Evolutionary conservation across 805 yeast species (phyloP), one percentile per base, ranked within the genome.

Genomic region (Candida xyloterini): DNA sequence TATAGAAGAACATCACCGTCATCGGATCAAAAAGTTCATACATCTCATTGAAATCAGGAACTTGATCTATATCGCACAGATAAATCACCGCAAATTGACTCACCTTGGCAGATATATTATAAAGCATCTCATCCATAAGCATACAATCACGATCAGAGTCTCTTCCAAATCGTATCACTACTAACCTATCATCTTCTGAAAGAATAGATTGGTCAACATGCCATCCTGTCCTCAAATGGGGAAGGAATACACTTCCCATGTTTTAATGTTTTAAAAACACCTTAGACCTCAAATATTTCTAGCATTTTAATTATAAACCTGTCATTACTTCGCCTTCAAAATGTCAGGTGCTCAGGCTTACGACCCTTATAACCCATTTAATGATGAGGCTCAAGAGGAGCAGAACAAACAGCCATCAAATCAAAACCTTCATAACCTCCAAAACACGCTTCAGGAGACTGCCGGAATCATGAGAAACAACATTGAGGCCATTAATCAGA

Each of bases 381-480:
- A 47, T 15, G 60, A 59, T 44, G 60, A 56, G 25, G 62, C 58
- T 2, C 54, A 55, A 30, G 44, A 43, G 24, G 62, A 51, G 20
- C 45, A 48, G 25, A 42, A 49, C 22, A 35, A 27, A 15, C 37
- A 44, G 33, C 45, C 42, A 28, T 35, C 52, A 34, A 42, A 47
- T 41, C 46, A 52, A 45, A 46, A 52, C 25, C 29, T 61, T 37
- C 60, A 59, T 40, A 53, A 57, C 33, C 48, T 61, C 40, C 66
- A 61, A 34, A 53, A 42, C 30, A 52, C 64, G 4, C 46, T 61
- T n/a, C 57, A 60, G 45, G 96, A 88, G 59, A 90, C 99, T 11
- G 96, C 93, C 30, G 97, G 95, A 13, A 84, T 90, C 60, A 93
- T 91, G 99, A 78, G 97, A 66, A 95, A 91, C 57, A 91, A 93